Evolutionary conservation across 805 yeast genomes (phyloP), one percentile per base, ranked within the genome.

Genomic region (Saturnispora quitensis): DNA sequence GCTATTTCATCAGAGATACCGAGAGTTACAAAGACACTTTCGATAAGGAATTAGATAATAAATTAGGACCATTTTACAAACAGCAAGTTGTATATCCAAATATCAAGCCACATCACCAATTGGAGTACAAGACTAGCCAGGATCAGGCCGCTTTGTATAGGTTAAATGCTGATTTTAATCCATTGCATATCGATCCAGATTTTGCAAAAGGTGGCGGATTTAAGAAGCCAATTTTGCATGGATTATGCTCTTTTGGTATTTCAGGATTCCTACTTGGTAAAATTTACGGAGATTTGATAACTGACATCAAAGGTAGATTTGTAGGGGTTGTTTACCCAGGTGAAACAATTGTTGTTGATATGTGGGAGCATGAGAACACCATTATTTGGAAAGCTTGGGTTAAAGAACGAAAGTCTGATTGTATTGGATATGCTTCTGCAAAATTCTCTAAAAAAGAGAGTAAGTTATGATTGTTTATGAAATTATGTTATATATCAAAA

Each of bases 321-420:
- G 78, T 95, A 20, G 89, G 89, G 62, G 83, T 86, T 60, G 97
- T 91, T 24, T 90, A 80, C 78, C 97, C 97, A 8, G 99, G 98
- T 58, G 97, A 91, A 69, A 82, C 86, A 15, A 75, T 91, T 66
- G 77, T 76, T 60, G 80, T 91, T 28, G 71, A 71, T 50, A 95
- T 95, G 31, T 91, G 99, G 99, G 86, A 82, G 67, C 75, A 79
- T 50, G 84, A 85, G 52, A 66, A 78, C 56, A 64, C 73, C 47
- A 83, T 89, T 48, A 73, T 80, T 53, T 91, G 90, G 81, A 95
- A 86, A 69, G 81, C 95, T 10, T 79, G 80, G 65, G 87, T 84
- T 53, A 81, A 84, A 54, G 95, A 86, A 80, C 60, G 74, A 81
- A 42, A 75, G 80, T 60, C 97, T 90, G 50, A 86, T 90, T 62